These are phyloP conservation scores for Fusarium gaditjirri DNA, from an alignment of 2,329 filamentous ascomycete species.

Conservation along the genomic window DNA sequence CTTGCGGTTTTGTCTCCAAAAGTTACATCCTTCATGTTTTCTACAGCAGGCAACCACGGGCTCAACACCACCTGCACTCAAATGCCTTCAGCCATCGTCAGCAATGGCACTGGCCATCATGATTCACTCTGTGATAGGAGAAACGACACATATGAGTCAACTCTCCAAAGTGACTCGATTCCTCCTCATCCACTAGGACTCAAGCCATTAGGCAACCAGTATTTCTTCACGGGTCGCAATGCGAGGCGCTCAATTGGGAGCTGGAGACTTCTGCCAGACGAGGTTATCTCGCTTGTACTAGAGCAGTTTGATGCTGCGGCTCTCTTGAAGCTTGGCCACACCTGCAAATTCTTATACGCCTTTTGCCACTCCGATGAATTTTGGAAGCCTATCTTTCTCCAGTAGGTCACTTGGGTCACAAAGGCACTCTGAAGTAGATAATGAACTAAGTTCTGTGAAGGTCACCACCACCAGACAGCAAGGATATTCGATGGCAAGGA, in stretches of 20 bases:
- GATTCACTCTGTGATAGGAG: constrained; percentile 35
- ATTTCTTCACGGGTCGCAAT: constrained; percentile 71
- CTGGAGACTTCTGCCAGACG: constrained; percentile 80
- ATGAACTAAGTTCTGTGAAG: constrained; percentile 39
- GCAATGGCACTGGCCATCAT: constrained; percentile 20
- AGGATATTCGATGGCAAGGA: constrained; percentile 71
- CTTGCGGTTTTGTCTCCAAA: neutral
- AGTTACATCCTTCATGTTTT: neutral
- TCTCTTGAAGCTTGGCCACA: constrained; percentile 75
- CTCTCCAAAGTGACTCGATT: constrained; percentile 60
- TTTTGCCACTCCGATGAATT: constrained; percentile 86
- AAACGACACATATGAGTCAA: constrained; percentile 43
- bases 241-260: constrained; percentile 73
- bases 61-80: neutral
- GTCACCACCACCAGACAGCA: constrained; percentile 47
- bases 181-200: constrained; percentile 84
- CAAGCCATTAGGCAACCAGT: constrained; percentile 87
- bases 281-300: constrained; percentile 78
- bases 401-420: constrained; percentile 68
- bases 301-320: constrained; percentile 75
- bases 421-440: constrained; percentile 16
- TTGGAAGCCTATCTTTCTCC: constrained; percentile 86
- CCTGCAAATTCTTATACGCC: constrained; percentile 88
- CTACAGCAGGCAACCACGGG: neutral
- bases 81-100: constrained; percentile 38